Evolutionary conservation across 1,139 yeast species (phyloP).

Genomic region (Neolecta irregularis): DNA sequence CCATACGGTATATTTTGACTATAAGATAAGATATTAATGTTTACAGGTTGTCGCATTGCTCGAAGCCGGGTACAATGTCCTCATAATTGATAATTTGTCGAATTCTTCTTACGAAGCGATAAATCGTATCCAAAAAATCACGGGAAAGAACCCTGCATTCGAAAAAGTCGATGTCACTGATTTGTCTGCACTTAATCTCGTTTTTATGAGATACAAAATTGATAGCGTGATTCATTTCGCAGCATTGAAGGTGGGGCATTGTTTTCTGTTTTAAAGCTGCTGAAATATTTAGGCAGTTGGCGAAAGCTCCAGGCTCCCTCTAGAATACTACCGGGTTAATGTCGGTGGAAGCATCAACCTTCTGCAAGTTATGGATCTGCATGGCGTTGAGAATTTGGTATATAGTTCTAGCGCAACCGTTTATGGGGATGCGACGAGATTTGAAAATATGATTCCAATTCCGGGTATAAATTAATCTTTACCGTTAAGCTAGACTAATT

Average conservation of each 20-base stretch:
- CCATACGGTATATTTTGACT: conserved; percentile 39
- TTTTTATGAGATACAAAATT: conserved; percentile 38
- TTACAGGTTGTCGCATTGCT: conserved; percentile 39
- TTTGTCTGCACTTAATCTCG: conserved; percentile 31
- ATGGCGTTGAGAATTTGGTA: conserved; percentile 40
- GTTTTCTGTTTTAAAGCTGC: no score
- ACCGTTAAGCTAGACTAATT: no score
- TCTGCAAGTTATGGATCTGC: conserved; percentile 36
- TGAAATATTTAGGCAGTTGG: conserved; percentile 67
- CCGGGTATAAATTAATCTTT: no score
- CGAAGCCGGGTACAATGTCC: conserved; percentile 50
- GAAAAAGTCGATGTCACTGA: conserved; percentile 46
- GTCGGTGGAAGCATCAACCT: conserved; percentile 50
- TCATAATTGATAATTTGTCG: conserved; percentile 53
- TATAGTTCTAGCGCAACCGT: conserved; percentile 75
- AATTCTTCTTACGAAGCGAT: conserved; percentile 59
- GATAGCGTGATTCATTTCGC: conserved; percentile 65
- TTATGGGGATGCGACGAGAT: conserved; percentile 68
- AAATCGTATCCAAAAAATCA: conserved; percentile 45
- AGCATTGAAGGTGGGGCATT: no score
- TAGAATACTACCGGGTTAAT: conserved; percentile 54
- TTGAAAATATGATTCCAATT: conserved; percentile 59
- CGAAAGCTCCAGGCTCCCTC: conserved; percentile 61
- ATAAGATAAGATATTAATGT: conserved; percentile 1
- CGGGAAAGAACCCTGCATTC: conserved; percentile 33